phyloP scores from a whole-genome alignment of 345 rosid genomes.

The Streptanthus diversifolius region DNA sequence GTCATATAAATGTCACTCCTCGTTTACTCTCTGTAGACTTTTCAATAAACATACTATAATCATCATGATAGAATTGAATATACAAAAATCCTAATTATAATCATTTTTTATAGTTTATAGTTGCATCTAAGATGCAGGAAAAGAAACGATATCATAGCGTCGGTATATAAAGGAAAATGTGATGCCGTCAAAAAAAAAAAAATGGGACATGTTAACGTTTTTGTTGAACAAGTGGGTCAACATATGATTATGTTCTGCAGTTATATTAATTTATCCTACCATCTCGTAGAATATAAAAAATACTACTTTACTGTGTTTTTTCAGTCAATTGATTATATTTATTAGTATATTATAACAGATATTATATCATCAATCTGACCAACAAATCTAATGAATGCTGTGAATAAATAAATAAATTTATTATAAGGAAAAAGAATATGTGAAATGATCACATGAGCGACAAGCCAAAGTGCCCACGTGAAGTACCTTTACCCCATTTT shows the following conservation, averaged over 20 bases:
- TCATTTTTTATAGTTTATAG: too few relatives aligned
- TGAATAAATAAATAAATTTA: background rate
- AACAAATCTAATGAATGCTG: constrained; percentile 11
- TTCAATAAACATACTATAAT: too few relatives aligned
- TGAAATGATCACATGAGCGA: constrained; percentile 36
- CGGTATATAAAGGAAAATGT: too few relatives aligned
- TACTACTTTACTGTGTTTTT: background rate
- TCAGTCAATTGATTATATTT: background rate
- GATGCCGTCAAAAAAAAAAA: too few relatives aligned
- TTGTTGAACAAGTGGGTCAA: too few relatives aligned
- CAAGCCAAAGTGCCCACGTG: constrained; percentile 30
- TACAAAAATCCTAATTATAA: too few relatives aligned
- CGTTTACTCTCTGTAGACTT: background rate
- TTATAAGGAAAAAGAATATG: background rate
- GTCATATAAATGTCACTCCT: constrained; percentile 5
- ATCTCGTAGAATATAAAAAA: background rate
- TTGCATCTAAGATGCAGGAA: too few relatives aligned
- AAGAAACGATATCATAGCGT: too few relatives aligned
- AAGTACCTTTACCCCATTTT: background rate
- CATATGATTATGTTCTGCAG: background rate
- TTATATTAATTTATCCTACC: background rate
- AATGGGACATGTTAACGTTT: too few relatives aligned
- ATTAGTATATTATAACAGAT: background rate
- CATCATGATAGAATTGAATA: too few relatives aligned
- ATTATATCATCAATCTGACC: background rate